Evolutionary conservation across 73 alveolate genomes (phyloP), one percentile per base, ranked within the genome.

Genomic region (Stentor coeruleus): DNA sequence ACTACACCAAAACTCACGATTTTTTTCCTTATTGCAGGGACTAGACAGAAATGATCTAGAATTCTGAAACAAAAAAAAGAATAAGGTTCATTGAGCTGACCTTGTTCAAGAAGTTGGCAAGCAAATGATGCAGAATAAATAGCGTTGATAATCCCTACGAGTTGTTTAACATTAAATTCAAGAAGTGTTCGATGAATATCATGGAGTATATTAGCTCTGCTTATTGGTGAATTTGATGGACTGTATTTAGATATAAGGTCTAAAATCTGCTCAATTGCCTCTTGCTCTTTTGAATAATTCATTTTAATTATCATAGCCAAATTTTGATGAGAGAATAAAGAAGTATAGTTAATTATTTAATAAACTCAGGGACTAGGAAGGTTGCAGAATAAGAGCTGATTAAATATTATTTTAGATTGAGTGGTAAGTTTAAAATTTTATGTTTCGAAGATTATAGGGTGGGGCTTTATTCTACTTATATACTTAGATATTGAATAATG

Each of bases 11-110:
- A 26, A 26, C 42, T 26, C 37, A 66, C 79, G 20, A 66, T 28
- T 2, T 66, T 66, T 66, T 0, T 37, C 39, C 79, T 20, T 26
- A 66, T 26, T 26, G n/a, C 79, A 28, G 79, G 37, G 33, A 20
- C 40, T 31, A 66, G 11, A 26, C 42, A 66, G n/a, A 66, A 20
- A 33, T 66, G 79, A 66, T 66, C 79, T 33, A 66, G 33, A 20
- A 66, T 66, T 66, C 79, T 20, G 20, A 66, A 31, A 1, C 79
- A 20, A 33, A 66, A 66, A 66, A 28, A 66, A 20, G 79, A 20
- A 66, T 20, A 66, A 20, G 79, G 49, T 33, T 66, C 79, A 2
- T 31, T 31, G 14, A 40, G 33, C 2, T 66, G 79, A 40, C n/a
- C 36, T 1, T 28, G 37, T 28, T 66, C 79, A 26, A 26, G 79